These are phyloP conservation scores for Eimeria brunetti DNA, from an alignment of 169 alveolate genomes.

Conservation along the genomic window DNA sequence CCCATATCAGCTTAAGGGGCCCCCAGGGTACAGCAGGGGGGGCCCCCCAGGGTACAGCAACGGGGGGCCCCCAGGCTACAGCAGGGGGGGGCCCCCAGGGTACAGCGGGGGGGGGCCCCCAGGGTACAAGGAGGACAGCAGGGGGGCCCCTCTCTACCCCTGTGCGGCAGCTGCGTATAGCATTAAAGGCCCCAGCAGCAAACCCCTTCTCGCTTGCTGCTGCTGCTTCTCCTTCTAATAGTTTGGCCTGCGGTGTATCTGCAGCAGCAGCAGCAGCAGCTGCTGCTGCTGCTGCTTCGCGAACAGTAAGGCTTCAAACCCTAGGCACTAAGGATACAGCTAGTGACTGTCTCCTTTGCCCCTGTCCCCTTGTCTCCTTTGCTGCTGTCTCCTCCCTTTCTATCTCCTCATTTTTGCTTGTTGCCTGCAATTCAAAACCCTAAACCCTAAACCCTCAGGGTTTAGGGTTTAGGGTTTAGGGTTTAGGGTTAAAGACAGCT, in stretches of 20 bases:
- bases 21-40: no score
- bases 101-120: no score
- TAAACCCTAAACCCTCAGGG: not conserved
- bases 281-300: no score
- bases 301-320: not conserved
- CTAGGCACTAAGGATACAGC: no score
- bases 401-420: not conserved
- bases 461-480: no score
- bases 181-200: not conserved
- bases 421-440: not conserved
- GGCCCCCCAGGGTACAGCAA: not conserved
- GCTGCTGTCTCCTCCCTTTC: not conserved
- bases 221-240: not conserved
- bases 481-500: not conserved
- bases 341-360: not conserved
- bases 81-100: constrained; percentile 2
- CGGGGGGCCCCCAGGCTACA: not conserved
- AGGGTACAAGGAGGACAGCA: no score
- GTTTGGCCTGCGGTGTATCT: constrained; percentile 4
- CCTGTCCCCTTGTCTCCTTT: not conserved
- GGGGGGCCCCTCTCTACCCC: not conserved
- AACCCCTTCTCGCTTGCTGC: no score
- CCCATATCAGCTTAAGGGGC: no score
- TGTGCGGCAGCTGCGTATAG: not conserved
- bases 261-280: no score